These are phyloP conservation scores for Filobasidium floriforme DNA, from an alignment of 768 basidiomycete species.

Conservation along the genomic window DNA sequence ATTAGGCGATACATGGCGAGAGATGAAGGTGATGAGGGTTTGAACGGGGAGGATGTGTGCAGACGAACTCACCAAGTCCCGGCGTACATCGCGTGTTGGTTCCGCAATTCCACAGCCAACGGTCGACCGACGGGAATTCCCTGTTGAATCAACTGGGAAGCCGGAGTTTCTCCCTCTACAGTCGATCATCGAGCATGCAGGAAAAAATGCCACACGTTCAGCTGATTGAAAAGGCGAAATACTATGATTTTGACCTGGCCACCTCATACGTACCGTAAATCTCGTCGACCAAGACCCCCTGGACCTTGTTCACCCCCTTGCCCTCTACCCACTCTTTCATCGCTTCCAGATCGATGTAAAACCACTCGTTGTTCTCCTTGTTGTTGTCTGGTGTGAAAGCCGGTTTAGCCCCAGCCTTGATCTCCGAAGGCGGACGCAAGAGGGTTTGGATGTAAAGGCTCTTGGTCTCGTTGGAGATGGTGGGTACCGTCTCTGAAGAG, in stretches of 20 bases:
- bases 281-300: constrained; percentile 82
- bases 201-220: too few relatives aligned
- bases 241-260: too few relatives aligned
- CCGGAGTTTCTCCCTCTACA: constrained; percentile 54
- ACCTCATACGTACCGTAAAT: constrained; percentile 64
- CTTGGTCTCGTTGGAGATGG: not conserved
- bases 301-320: constrained; percentile 67
- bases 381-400: constrained; percentile 82
- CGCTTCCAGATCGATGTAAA: constrained; percentile 75
- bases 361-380: constrained; percentile 73
- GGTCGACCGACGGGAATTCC: constrained; percentile 80
- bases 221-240: not conserved
- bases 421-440: constrained; percentile 24
- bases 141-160: constrained; percentile 45
- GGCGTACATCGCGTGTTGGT: constrained; percentile 90
- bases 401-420: constrained; percentile 51
- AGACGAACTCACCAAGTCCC: constrained; percentile 67
- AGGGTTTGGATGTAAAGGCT: constrained; percentile 27
- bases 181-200: not conserved
- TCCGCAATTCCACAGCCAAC: constrained; percentile 76
- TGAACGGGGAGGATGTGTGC: too few relatives aligned
- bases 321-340: constrained; percentile 76
- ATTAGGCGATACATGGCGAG: not conserved
- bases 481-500: not conserved
- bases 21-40: too few relatives aligned